phyloP scores from a whole-genome alignment of 2,329 filamentous ascomycete genomes.

The Lizonia empirigonia region DNA sequence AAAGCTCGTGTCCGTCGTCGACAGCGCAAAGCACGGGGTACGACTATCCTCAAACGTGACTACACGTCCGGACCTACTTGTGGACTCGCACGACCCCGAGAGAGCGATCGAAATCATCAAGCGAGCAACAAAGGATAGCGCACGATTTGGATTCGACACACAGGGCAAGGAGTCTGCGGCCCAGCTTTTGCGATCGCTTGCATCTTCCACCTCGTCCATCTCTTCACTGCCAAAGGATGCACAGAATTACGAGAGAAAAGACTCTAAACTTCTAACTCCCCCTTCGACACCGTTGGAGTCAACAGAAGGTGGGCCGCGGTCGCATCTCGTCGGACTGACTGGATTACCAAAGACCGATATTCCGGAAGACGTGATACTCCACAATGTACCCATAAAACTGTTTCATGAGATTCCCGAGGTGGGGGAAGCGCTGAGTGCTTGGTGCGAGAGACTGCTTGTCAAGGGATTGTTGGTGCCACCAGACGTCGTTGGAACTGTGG shows the following conservation, averaged over 20 bases:
- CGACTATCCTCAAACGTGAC: slow-evolving; percentile 45
- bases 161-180: slow-evolving; percentile 68
- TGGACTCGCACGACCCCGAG: slow-evolving; percentile 69
- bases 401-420: slow-evolving; percentile 72
- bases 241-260: slow-evolving; percentile 12
- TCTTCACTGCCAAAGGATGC: slow-evolving; percentile 21
- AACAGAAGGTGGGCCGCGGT: slow-evolving; percentile 31
- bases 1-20: slow-evolving; percentile 68
- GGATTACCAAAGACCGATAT: slow-evolving; percentile 65
- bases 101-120: slow-evolving; percentile 70
- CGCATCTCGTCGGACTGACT: slow-evolving; percentile 70
- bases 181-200: slow-evolving; percentile 61
- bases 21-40: slow-evolving; percentile 69
- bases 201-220: slow-evolving; percentile 23
- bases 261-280: slow-evolving; percentile 27
- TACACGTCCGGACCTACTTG: slow-evolving; percentile 65
- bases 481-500: slow-evolving; percentile 67
- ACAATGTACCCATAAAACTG: slow-evolving; percentile 75
- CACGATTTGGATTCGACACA: slow-evolving; percentile 73
- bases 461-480: slow-evolving; percentile 62
- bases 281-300: slow-evolving; percentile 37
- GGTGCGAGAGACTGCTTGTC: slow-evolving; percentile 70
- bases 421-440: slow-evolving; percentile 66
- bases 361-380: slow-evolving; percentile 58
- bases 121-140: slow-evolving; percentile 60